Percentiles rank a stretch among this genome's conserved stretches.
Evolutionary conservation across 257 asterid species (phyloP).

Genomic region (Capsicum rhomboideum): DNA sequence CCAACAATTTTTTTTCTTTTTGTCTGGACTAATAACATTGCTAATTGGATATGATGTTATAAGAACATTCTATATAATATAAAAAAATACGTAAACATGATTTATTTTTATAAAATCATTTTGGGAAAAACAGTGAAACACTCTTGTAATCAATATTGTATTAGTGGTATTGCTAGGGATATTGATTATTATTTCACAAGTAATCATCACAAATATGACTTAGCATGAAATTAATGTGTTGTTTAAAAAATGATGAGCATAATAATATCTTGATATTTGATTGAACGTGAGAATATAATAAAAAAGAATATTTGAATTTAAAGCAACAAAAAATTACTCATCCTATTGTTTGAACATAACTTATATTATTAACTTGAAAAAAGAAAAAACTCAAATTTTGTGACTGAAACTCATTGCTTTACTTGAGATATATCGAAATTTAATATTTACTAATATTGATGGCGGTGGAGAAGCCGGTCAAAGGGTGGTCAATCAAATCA

Average conservation of each 20-base stretch:
- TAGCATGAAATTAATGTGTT: no score
- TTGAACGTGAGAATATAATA: neutral
- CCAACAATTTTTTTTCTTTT: neutral
- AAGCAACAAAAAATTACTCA: neutral
- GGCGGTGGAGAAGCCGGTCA: neutral
- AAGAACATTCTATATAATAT: neutral
- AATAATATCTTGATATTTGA: neutral
- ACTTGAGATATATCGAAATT: neutral
- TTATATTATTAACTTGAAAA: neutral
- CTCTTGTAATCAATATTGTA: neutral
- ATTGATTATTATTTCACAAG: no score
- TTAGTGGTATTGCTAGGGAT: neutral
- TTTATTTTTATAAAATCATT: no score
- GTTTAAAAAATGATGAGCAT: neutral
- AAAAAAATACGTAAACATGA: no score
- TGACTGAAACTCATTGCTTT: neutral
- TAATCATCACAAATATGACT: no score
- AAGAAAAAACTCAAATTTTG: neutral
- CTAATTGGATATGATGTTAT: neutral
- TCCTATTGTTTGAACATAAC: neutral
- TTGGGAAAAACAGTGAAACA: no score
- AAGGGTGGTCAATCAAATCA: neutral
- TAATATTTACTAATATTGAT: neutral
- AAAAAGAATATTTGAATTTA: neutral
- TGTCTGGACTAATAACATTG: neutral